Percentiles rank a stretch among this genome's conserved stretches.
Evolutionary conservation across 805 yeast genomes (phyloP).

Genomic region (Hyphopichia homilentoma): DNA sequence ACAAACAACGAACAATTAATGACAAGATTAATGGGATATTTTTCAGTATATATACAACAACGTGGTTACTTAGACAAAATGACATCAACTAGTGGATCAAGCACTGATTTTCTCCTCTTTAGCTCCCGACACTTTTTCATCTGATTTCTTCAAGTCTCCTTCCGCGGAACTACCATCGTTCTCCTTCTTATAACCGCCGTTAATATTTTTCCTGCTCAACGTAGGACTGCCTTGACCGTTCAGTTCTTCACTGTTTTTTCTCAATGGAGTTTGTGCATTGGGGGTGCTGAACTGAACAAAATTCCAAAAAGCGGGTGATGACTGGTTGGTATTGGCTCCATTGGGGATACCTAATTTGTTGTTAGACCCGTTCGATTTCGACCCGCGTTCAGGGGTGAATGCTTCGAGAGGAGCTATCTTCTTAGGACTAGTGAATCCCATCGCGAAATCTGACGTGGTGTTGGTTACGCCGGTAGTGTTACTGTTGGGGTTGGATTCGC

Average conservation of each 20-base stretch:
- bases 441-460: slow-evolving; percentile 29
- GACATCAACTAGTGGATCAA: no score
- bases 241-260: slow-evolving; percentile 37
- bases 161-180: slow-evolving; percentile 5
- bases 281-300: slow-evolving; percentile 71
- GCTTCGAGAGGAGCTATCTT: slow-evolving; percentile 40
- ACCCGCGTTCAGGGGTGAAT: slow-evolving; percentile 43
- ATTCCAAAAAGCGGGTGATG: slow-evolving; percentile 93
- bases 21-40: no score
- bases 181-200: slow-evolving; percentile 1
- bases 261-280: slow-evolving; percentile 39
- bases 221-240: slow-evolving; percentile 40
- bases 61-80: no score
- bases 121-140: slow-evolving; percentile 1
- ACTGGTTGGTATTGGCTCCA: slow-evolving; percentile 42
- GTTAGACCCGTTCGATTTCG: slow-evolving; percentile 18
- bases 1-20: no score
- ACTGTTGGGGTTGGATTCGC: slow-evolving; percentile 7
- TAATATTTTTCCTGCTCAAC: slow-evolving; percentile 22
- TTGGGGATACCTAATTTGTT: slow-evolving; percentile 20
- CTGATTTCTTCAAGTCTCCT: slow-evolving; percentile 4
- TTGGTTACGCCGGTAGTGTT: slow-evolving; percentile 6
- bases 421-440: slow-evolving; percentile 41
- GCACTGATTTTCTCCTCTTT: slow-evolving; percentile 4
- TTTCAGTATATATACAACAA: no score